phyloP scores from a whole-genome alignment of 179 eudicot species.

The Beta lomatogona region DNA sequence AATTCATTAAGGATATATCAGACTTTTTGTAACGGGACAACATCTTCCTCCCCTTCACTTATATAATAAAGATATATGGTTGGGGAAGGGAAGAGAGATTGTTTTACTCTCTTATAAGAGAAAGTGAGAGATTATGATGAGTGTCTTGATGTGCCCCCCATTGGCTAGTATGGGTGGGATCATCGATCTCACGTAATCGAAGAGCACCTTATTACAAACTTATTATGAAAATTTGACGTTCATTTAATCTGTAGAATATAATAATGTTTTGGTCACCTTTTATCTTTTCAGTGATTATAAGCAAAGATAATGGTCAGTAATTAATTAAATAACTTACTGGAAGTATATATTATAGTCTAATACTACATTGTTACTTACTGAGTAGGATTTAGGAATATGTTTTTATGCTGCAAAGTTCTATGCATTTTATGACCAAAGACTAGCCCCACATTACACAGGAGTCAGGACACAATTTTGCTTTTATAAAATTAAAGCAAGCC shows the following conservation, averaged over 20 bases:
- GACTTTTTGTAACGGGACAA: neutral
- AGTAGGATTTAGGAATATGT: conserved; percentile 21
- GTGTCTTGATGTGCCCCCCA: conserved; percentile 40
- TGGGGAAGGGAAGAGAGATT: neutral
- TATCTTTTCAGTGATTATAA: neutral
- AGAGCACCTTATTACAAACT: neutral
- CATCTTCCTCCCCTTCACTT: too few relatives aligned
- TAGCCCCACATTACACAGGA: conserved; percentile 22
- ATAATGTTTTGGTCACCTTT: conserved; percentile 1
- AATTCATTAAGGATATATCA: too few relatives aligned
- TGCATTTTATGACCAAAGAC: conserved; percentile 42
- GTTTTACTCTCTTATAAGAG: conserved; percentile 33
- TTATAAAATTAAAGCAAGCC: conserved; percentile 18
- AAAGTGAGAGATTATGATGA: conserved; percentile 24
- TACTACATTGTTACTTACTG: neutral
- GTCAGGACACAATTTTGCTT: conserved; percentile 39
- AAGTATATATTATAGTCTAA: neutral
- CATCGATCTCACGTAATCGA: conserved; percentile 35
- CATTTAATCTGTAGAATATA: neutral
- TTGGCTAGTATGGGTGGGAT: conserved; percentile 36
- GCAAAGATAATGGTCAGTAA: neutral
- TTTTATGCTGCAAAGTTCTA: conserved; percentile 32
- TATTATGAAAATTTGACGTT: conserved; percentile 13
- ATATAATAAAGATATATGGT: neutral
- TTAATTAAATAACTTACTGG: neutral